Conservation (phyloP, 2,329 filamentous ascomycete species). For the Camptophora hylomeconis region DNA sequence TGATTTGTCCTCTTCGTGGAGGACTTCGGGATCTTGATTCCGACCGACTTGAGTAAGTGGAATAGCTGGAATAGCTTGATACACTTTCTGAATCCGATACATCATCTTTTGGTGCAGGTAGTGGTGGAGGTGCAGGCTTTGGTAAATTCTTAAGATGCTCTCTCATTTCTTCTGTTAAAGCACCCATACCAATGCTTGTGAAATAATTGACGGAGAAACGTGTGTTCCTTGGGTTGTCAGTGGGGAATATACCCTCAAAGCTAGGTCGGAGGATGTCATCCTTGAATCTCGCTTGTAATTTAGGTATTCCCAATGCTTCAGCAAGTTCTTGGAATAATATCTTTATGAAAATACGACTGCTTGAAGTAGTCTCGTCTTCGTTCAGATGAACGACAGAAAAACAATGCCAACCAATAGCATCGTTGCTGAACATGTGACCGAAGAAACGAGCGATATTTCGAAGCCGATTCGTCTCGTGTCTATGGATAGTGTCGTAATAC, state of each 20-base stretch:
- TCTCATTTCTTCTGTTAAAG: constrained; percentile 87
- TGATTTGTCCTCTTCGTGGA: constrained; percentile 20
- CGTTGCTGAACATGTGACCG: constrained; percentile 74
- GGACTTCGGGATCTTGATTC: constrained; percentile 11
- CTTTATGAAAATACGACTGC: constrained; percentile 96
- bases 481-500: constrained; percentile 95
- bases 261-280: constrained; percentile 67
- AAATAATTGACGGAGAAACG: constrained; percentile 99
- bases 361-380: constrained; percentile 92
- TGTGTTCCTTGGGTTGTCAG: constrained; percentile 76
- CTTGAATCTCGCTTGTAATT: constrained; percentile 60
- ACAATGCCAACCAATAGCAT: constrained; percentile 86
- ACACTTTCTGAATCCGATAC: constrained; percentile 52
- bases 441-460: constrained; percentile 94
- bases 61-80: constrained; percentile 56
- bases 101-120: constrained; percentile 37
- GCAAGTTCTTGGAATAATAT: constrained; percentile 88
- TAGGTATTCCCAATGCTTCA: constrained; percentile 73
- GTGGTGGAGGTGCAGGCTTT: constrained; percentile 63
- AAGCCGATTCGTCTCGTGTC: constrained; percentile 88
- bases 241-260: constrained; percentile 78
- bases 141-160: constrained; percentile 81
- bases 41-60: constrained; percentile 23
- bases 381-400: constrained; percentile 76
- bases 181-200: constrained; percentile 92